Base-by-base conservation (phyloP, 805 yeast genomes). In the Yarrowia sp. region DNA sequence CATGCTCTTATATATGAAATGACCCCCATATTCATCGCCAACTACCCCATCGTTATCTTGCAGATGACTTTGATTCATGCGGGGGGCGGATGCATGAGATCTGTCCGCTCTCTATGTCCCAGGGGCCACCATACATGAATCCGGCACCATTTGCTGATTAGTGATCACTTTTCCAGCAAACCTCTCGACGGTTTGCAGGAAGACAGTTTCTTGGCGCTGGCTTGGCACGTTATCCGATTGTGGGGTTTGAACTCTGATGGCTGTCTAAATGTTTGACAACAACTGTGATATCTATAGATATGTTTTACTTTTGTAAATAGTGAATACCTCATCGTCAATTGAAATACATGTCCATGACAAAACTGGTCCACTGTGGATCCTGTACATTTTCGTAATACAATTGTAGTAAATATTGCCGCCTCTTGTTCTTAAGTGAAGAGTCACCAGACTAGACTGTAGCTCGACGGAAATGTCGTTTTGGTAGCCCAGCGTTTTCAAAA, bases 1-100 rank as follows among this genome's bases (percentile, higher is more conserved):
- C 7, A 7, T 32, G 41, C 57, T 51, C 58, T 36, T 51, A 51
- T 51, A 51, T 51, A 51, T 36, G 35, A 38, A 22, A 18, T 11
- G 11, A 33, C 41, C 41, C 41, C 41, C 55, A 33, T 48, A 10
- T n/a, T 51, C 60, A 38, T 38, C 58, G 22, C 58, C 42, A 38
- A 18, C 58, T 51, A 35, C 58, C 41, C 44, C 61, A 55, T 55
- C 61, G 47, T 38, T 55, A 55, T 55, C 61, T 38, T 55, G 61
- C 61, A 55, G 41, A 13, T 15, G 47, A 13, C n/a, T 31, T 28
- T 31, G 61, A 15, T 39, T 55, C 47, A 55, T 55, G 61, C 33
- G 61, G 61, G 60, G 60, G 38, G 42, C 14, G 15, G 17, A 13
- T 32, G 61, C 61, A 41, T 55, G 47, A 31, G 47, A 55, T 14